Percentiles rank a stretch among this genome's conserved stretches.
Conservation (phyloP, 2,329 filamentous ascomycete genomes). For the Fusarium bulbicola region DNA sequence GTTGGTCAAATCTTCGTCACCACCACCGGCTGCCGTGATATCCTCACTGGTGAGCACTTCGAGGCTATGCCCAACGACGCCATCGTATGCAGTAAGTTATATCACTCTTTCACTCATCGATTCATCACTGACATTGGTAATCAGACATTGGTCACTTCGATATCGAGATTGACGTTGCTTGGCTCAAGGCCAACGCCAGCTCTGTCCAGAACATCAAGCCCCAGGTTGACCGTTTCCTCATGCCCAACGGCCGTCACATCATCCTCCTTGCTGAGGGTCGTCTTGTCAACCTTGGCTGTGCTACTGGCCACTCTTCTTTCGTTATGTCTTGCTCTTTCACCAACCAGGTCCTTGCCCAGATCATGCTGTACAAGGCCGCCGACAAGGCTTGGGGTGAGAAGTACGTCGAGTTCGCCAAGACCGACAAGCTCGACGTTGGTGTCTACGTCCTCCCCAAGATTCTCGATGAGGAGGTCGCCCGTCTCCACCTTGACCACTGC, state of each 20-base stretch:
- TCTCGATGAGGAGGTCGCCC: slow-evolving; percentile 97
- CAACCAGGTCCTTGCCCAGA: slow-evolving; percentile 99
- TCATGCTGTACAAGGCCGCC: slow-evolving; percentile 94
- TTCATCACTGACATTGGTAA: slow-evolving; percentile 12
- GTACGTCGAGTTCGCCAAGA: slow-evolving; percentile 95
- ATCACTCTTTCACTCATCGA: slow-evolving; percentile 2
- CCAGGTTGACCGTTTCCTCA: slow-evolving; percentile 97
- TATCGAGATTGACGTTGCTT: slow-evolving; percentile 99
- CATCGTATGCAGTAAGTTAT: slow-evolving; percentile 88
- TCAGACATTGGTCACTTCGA: slow-evolving; percentile 98
- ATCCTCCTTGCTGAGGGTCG: slow-evolving; percentile 98
- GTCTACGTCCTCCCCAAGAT: slow-evolving; percentile 98
- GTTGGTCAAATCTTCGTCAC: slow-evolving; percentile 98
- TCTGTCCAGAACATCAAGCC: slow-evolving; percentile 99
- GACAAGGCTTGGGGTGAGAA: slow-evolving; percentile 90
- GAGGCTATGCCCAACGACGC: slow-evolving; percentile 96
- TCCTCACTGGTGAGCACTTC: slow-evolving; percentile 91
- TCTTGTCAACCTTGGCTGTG: slow-evolving; percentile 99
- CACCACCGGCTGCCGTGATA: slow-evolving; percentile 98
- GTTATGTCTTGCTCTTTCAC: slow-evolving; percentile 99
- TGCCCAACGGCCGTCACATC: slow-evolving; percentile 94
- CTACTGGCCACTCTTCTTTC: slow-evolving; percentile 98
- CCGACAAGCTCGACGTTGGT: slow-evolving; percentile 86
- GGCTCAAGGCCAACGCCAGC: slow-evolving; percentile 96
- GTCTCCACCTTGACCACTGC: slow-evolving; percentile 91